These are phyloP conservation scores for Phytophthora melonis DNA, from an alignment of 352 stramenopile species.

Conservation along the genomic window DNA sequence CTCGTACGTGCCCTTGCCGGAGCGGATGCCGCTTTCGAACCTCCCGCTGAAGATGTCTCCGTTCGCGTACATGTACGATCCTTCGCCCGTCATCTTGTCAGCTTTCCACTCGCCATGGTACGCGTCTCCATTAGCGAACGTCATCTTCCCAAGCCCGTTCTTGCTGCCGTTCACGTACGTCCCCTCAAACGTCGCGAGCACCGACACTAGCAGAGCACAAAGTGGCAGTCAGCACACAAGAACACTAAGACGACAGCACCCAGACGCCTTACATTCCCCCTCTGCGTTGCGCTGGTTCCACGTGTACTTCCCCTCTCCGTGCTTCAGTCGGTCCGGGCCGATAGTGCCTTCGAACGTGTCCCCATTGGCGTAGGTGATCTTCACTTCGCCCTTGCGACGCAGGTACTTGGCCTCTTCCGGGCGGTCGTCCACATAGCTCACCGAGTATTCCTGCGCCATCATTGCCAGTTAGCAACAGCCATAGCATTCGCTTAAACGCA, in stretches of 20 bases:
- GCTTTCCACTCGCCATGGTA: slow-evolving; percentile 92
- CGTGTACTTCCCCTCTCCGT: slow-evolving; percentile 89
- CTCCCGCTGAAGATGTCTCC: slow-evolving; percentile 92
- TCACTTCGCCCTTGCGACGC: slow-evolving; percentile 81
- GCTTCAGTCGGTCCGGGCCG: slow-evolving; percentile 79
- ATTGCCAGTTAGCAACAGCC: background rate
- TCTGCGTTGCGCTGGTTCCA: slow-evolving; percentile 82
- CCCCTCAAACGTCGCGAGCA: slow-evolving; percentile 87
- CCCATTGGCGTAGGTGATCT: slow-evolving; percentile 91
- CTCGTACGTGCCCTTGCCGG: slow-evolving; percentile 91
- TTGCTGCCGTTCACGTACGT: slow-evolving; percentile 88
- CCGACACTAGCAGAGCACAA: slow-evolving; percentile 51
- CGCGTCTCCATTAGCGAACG: slow-evolving; percentile 89
- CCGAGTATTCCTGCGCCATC: slow-evolving; percentile 64
- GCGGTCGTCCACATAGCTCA: slow-evolving; percentile 90
- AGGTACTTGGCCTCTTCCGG: slow-evolving; percentile 89
- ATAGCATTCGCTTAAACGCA: background rate
- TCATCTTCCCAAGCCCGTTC: slow-evolving; percentile 92
- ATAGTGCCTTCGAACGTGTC: slow-evolving; percentile 93
- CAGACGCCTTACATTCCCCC: slow-evolving; percentile 55
- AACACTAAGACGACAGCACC: background rate
- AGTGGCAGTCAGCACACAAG: background rate
- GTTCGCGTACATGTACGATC: slow-evolving; percentile 93
- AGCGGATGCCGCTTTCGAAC: slow-evolving; percentile 84
- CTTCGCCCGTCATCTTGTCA: slow-evolving; percentile 89